A percentile compares a stretch with the other conserved stretches of the same genome.
Evolutionary conservation across 306 rosid genomes (phyloP).

Genomic region (Pterocarpus santalinus): DNA sequence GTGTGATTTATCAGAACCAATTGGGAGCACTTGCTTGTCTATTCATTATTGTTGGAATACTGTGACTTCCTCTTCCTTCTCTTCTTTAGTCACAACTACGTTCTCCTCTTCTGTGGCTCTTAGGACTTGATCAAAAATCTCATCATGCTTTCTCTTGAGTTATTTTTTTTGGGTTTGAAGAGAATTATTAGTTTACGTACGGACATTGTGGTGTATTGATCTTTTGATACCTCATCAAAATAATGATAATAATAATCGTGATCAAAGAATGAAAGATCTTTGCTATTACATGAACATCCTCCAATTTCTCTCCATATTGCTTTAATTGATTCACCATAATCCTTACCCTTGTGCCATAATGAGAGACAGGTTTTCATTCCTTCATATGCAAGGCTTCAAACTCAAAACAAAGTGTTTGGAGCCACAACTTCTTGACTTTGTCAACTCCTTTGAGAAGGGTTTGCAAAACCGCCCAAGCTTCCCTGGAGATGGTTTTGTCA

Average conservation of each 20-base stretch:
- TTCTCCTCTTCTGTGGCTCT: neutral
- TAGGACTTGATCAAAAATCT: neutral
- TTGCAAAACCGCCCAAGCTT: too few relatives aligned
- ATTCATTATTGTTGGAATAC: conserved; percentile 37
- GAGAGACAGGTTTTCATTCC: too few relatives aligned
- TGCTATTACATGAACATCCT: neutral
- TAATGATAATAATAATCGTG: neutral
- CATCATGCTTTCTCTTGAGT: too few relatives aligned
- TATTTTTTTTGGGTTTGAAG: neutral
- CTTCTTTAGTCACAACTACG: neutral
- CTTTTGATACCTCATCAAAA: neutral
- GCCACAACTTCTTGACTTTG: neutral
- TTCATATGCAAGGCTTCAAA: neutral
- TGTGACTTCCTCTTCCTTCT: neutral
- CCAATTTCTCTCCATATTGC: neutral
- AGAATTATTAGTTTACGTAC: neutral
- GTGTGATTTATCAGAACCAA: conserved; percentile 49
- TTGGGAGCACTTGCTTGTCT: conserved; percentile 44
- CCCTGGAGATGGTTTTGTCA: too few relatives aligned
- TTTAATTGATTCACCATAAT: neutral
- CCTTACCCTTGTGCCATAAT: too few relatives aligned
- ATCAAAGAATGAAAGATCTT: neutral
- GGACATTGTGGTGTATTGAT: neutral
- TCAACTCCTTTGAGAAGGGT: neutral
- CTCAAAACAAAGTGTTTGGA: neutral